phyloP scores from a whole-genome alignment of 257 asterid species.

The Primulina huaijiensis region DNA sequence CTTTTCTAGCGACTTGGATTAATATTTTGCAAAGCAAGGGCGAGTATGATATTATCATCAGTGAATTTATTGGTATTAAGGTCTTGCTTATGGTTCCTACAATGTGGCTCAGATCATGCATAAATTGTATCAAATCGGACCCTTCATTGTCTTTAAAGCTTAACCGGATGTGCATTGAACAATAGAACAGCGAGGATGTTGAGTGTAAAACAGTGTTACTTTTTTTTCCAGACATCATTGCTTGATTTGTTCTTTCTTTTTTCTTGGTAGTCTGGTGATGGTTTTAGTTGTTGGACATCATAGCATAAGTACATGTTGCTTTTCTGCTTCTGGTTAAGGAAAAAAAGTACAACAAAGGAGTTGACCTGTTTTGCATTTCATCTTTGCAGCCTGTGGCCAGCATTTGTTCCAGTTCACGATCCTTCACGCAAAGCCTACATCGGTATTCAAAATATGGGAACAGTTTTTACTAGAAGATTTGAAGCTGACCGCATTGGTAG shows the following conservation, averaged over 20 bases:
- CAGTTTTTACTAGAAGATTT: conserved; percentile 89
- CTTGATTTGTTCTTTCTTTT: no score
- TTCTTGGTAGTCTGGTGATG: neutral
- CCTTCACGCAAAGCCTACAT: conserved; percentile 93
- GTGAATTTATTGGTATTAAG: neutral
- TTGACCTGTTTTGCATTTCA: conserved; percentile 26
- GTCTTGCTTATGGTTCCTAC: neutral
- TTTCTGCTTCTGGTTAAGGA: conserved; percentile 8
- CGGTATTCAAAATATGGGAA: conserved; percentile 97
- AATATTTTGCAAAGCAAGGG: neutral
- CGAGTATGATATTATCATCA: neutral
- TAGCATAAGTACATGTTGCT: neutral
- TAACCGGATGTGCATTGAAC: neutral
- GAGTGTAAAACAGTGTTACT: neutral
- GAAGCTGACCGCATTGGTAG: conserved; percentile 92
- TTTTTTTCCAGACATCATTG: neutral
- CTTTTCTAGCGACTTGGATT: neutral
- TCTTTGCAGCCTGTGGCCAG: conserved; percentile 89
- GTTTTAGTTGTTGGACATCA: neutral
- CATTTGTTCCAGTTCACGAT: conserved; percentile 99
- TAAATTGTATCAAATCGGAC: neutral
- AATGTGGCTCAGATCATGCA: neutral
- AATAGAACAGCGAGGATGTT: neutral
- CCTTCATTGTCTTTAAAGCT: neutral
- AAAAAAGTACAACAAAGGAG: conserved; percentile 16